A percentile compares a stretch with the other conserved stretches of the same genome.
Evolutionary conservation across 2,329 filamentous ascomycete species (phyloP).

Genomic region (Elsinoe arachidis): DNA sequence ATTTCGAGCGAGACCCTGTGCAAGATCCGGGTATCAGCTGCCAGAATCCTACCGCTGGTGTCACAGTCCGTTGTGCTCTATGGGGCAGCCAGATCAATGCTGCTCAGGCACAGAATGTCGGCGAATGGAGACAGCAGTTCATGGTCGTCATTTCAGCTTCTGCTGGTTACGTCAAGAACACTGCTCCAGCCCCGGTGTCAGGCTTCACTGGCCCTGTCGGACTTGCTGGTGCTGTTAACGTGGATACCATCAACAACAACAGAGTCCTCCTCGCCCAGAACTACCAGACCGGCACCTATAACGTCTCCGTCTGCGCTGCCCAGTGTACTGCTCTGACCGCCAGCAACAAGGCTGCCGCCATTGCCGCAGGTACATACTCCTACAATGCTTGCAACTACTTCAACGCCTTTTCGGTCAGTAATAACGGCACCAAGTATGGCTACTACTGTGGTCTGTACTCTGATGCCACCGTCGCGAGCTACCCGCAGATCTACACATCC

Average conservation of each 20-base stretch:
- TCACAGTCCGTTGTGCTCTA: constrained; percentile 13
- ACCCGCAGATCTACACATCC: neutral
- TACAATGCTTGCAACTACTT: constrained; percentile 21
- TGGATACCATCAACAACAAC: constrained; percentile 8
- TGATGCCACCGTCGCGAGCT: neutral
- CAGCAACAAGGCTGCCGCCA: neutral
- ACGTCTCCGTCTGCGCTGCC: constrained; percentile 7
- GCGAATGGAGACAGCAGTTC: constrained; percentile 22
- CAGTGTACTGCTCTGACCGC: constrained; percentile 3
- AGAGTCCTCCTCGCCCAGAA: neutral
- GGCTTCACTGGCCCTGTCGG: constrained; percentile 22
- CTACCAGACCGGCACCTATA: constrained; percentile 3
- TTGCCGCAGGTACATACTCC: neutral
- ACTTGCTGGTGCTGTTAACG: constrained; percentile 26
- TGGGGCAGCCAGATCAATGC: constrained; percentile 6
- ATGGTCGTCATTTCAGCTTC: constrained; percentile 22
- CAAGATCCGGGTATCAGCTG: constrained; percentile 15
- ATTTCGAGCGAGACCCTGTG: constrained; percentile 16
- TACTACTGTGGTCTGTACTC: constrained; percentile 30
- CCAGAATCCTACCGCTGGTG: constrained; percentile 11
- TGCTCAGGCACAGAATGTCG: constrained; percentile 22
- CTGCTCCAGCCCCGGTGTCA: constrained; percentile 12
- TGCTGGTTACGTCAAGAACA: constrained; percentile 18
- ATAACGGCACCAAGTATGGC: constrained; percentile 26
- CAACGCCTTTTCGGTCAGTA: constrained; percentile 28